A percentile compares a stretch with the other conserved stretches of the same genome.
These are phyloP conservation scores for Physaria fendleri DNA, from an alignment of 345 rosid genomes.

Conservation along the genomic window DNA sequence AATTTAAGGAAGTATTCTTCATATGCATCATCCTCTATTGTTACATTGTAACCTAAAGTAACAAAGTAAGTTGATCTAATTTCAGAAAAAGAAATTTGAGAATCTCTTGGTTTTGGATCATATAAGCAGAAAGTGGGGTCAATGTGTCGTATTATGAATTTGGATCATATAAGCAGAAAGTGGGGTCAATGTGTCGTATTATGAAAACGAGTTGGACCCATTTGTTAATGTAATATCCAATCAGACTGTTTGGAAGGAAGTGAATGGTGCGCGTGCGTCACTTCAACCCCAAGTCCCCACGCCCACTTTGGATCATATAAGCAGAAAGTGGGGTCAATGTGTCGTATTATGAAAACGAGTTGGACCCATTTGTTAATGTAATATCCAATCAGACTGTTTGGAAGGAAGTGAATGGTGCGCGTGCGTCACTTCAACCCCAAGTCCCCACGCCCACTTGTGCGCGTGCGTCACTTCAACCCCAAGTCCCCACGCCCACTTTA, in stretches of 20 bases:
- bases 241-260: conserved; percentile 22
- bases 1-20: neutral
- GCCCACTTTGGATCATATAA: no score
- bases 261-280: conserved; percentile 33
- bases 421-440: conserved; percentile 29
- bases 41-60: neutral
- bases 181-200: conserved; percentile 18
- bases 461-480: no score
- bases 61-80: neutral
- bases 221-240: conserved; percentile 23
- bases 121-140: conserved; percentile 24
- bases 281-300: conserved; percentile 22
- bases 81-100: neutral
- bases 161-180: conserved; percentile 26
- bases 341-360: neutral
- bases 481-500: no score
- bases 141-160: neutral
- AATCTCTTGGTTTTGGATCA: neutral
- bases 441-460: conserved; percentile 19
- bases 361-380: conserved; percentile 10
- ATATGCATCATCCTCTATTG: neutral
- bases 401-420: conserved; percentile 30
- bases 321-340: conserved; percentile 36
- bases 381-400: conserved; percentile 25
- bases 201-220: neutral